Evolutionary conservation across 345 rosid genomes (phyloP).

Genomic region (Moricandia moricandioides): DNA sequence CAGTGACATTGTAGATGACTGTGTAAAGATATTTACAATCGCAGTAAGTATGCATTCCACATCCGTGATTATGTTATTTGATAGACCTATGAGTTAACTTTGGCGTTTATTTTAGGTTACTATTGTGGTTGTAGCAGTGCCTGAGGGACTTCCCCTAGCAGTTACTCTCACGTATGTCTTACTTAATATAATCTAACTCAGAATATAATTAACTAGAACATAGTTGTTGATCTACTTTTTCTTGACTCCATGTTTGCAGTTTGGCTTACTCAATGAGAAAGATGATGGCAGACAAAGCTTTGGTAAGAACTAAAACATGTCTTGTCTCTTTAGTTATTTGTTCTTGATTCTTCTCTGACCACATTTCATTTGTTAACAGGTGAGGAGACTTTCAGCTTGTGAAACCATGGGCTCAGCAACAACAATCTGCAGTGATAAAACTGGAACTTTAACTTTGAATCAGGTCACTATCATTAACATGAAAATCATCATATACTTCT

Average conservation of each 20-base stretch:
- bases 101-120: conserved; percentile 61
- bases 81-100: conserved; percentile 29
- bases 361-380: background rate
- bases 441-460: conserved; percentile 96
- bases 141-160: conserved; percentile 99
- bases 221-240: background rate
- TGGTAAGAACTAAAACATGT: background rate
- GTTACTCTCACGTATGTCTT: conserved; percentile 92
- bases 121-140: conserved; percentile 99
- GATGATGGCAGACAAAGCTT: background rate
- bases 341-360: background rate
- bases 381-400: conserved; percentile 37
- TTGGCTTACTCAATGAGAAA: background rate
- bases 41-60: conserved; percentile 60
- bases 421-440: conserved; percentile 99
- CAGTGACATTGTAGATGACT: conserved; percentile 62
- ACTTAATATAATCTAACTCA: background rate
- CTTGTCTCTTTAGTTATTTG: background rate
- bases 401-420: conserved; percentile 99
- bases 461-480: conserved; percentile 48
- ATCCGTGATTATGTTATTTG: conserved; percentile 9
- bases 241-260: background rate
- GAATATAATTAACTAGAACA: background rate
- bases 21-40: conserved; percentile 79
- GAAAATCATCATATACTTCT: background rate